Evolutionary conservation across 345 rosid species (phyloP), one percentile per base, ranked within the genome.

Genomic region (Kernera saxatilis): DNA sequence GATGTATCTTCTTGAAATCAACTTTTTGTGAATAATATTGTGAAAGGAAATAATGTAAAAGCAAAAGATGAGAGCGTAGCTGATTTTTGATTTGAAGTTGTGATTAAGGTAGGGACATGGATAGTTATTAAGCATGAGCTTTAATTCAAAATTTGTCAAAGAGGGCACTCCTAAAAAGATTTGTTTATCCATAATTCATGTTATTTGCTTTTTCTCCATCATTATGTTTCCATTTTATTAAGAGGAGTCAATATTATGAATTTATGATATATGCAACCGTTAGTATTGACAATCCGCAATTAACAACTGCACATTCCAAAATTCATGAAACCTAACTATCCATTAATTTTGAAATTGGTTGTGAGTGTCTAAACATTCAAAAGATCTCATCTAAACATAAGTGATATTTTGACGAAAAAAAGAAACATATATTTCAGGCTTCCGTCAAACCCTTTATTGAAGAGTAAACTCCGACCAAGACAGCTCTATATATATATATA

Each of bases 391-490:
- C 2, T 25, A 14, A 3, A 37, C 23, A 25, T 21, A 30, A 19
- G 22, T 49, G 36, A 65, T 37, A 17, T n/a, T n/a, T n/a, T n/a
- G n/a, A n/a, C n/a, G n/a, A n/a, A n/a, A n/a, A n/a, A n/a, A n/a
- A n/a, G n/a, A n/a, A n/a, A n/a, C n/a, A n/a, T n/a, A n/a, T n/a
- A n/a, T 66, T 15, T 29, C 3, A 53, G 23, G 59, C 32, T 18
- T 23, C 36, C 3, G 58, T 0, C 41, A 54, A 48, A 30, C 22
- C 13, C 72, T 66, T 56, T 66, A 58, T 22, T 39, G 78, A 67
- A 58, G 22, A 74, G 63, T 67, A 27, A 59, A 51, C 37, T 67
- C 68, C 78, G 78, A 74, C 78, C 78, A 67, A 62, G 73, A 67
- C 68, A 74, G 78, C 78, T 57, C 61, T 41, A 6, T 48, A 10